Evolutionary conservation across 345 rosid genomes (phyloP).

Genomic region (Citrus glauca): DNA sequence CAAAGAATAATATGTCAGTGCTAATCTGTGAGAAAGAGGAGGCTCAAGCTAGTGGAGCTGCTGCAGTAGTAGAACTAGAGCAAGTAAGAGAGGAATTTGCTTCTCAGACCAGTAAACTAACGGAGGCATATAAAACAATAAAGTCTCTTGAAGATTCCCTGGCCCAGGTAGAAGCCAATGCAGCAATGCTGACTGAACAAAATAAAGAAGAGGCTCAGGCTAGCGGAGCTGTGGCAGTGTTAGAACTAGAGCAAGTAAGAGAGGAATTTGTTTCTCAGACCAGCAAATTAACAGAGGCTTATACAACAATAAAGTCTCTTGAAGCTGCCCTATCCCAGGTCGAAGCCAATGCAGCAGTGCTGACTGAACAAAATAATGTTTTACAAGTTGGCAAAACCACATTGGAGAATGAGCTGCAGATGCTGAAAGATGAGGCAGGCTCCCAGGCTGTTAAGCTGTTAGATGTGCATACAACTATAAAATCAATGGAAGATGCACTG

Average conservation of each 20-base stretch:
- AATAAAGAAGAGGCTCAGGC: constrained; percentile 60
- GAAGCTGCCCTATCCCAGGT: constrained; percentile 51
- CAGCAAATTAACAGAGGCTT: constrained; percentile 53
- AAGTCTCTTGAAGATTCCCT: constrained; percentile 60
- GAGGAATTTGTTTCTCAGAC: constrained; percentile 48
- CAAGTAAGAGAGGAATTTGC: constrained; percentile 45
- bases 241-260: constrained; percentile 51
- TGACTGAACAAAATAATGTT: constrained; percentile 49
- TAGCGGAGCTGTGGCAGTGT: constrained; percentile 41
- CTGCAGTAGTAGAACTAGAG: constrained; percentile 53
- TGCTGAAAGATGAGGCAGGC: constrained; percentile 54
- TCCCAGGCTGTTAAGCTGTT: constrained; percentile 44
- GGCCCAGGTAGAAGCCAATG: constrained; percentile 48
- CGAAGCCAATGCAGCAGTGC: constrained; percentile 42
- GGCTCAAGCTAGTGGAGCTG: constrained; percentile 46
- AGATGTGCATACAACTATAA: constrained; percentile 47
- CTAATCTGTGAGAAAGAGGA: constrained; percentile 69
- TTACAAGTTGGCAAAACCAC: constrained; percentile 29
- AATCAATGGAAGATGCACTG: constrained; percentile 57
- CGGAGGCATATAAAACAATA: constrained; percentile 53
- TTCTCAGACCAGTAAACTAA: constrained; percentile 45
- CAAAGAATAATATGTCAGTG: too few species aligned
- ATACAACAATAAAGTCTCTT: constrained; percentile 53
- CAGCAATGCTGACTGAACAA: constrained; percentile 23
- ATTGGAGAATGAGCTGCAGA: constrained; percentile 56